Conservation (phyloP, 345 rosid species). For the Corchorus olitorius region DNA sequence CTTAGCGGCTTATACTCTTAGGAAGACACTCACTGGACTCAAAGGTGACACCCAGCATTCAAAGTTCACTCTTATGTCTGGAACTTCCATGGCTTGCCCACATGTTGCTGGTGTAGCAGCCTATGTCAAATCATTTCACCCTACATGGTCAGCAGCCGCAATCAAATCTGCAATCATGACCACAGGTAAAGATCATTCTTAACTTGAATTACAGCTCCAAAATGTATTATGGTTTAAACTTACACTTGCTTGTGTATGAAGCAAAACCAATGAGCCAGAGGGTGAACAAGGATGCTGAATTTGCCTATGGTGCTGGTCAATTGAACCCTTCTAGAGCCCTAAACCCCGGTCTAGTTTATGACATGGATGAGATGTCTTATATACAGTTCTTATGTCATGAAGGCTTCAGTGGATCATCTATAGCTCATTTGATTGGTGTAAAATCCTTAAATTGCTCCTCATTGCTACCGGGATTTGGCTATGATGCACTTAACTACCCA, state of each 20-base stretch:
- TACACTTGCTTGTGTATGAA: constrained; percentile 16
- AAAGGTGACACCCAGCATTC: constrained; percentile 83
- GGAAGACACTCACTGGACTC: constrained; percentile 72
- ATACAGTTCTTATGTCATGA: constrained; percentile 80
- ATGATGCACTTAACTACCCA: constrained; percentile 84
- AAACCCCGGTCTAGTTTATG: constrained; percentile 75
- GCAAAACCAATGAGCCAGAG: constrained; percentile 71
- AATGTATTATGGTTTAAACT: constrained; percentile 13
- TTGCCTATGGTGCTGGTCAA: constrained; percentile 87
- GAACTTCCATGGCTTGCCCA: constrained; percentile 95
- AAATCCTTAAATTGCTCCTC: constrained; percentile 68
- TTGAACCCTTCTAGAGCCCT: constrained; percentile 61
- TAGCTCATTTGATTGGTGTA: constrained; percentile 52
- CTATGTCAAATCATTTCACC: constrained; percentile 89
- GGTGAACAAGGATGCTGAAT: constrained; percentile 61
- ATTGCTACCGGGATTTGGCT: constrained; percentile 64
- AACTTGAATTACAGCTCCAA: background rate
- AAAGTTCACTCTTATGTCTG: constrained; percentile 73
- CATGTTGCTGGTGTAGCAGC: constrained; percentile 90
- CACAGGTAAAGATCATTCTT: constrained; percentile 50
- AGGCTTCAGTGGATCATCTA: constrained; percentile 63
- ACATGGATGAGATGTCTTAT: constrained; percentile 71
- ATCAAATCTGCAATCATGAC: constrained; percentile 91
- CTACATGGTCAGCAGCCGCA: constrained; percentile 75
- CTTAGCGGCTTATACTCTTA: constrained; percentile 80